Evolutionary conservation across 257 asterid species (phyloP).

Genomic region (Apocynum venetum): DNA sequence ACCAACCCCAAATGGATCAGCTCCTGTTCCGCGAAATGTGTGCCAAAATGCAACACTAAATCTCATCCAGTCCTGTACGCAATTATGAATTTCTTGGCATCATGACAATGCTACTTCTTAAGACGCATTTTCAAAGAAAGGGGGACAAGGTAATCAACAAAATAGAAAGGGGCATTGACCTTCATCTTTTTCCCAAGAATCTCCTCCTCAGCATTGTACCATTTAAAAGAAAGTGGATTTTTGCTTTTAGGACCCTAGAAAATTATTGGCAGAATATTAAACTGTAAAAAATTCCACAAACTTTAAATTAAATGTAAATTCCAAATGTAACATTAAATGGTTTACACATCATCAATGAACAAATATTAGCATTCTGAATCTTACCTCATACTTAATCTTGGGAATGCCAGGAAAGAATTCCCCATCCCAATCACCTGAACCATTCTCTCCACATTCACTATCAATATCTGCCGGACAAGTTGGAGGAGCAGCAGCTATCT

Average conservation of each 20-base stretch:
- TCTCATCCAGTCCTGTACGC: constrained; percentile 81
- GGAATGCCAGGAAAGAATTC: constrained; percentile 83
- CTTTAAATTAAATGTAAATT: background rate
- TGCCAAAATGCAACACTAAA: constrained; percentile 99
- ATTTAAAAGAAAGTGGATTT: constrained; percentile 79
- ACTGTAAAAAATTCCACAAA: background rate
- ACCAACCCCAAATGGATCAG: constrained; percentile 91
- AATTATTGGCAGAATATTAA: background rate
- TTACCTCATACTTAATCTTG: constrained; percentile 83
- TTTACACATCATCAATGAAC: background rate
- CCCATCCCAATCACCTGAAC: constrained; percentile 71
- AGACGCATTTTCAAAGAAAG: background rate
- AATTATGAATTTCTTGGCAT: background rate
- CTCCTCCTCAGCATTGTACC: constrained; percentile 92
- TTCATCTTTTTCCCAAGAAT: constrained; percentile 94
- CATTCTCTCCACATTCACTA: constrained; percentile 35
- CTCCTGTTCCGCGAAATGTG: constrained; percentile 97
- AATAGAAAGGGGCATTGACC: constrained; percentile 37
- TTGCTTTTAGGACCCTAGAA: constrained; percentile 83
- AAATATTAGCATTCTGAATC: background rate
- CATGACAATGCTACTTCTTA: background rate
- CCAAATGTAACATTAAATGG: background rate
- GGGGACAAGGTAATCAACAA: background rate
- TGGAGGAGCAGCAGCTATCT: constrained; percentile 68
- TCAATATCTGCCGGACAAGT: constrained; percentile 75